These are phyloP conservation scores for Trichoderma sp. DNA, from an alignment of 2,329 filamentous ascomycete species.

Conservation along the genomic window DNA sequence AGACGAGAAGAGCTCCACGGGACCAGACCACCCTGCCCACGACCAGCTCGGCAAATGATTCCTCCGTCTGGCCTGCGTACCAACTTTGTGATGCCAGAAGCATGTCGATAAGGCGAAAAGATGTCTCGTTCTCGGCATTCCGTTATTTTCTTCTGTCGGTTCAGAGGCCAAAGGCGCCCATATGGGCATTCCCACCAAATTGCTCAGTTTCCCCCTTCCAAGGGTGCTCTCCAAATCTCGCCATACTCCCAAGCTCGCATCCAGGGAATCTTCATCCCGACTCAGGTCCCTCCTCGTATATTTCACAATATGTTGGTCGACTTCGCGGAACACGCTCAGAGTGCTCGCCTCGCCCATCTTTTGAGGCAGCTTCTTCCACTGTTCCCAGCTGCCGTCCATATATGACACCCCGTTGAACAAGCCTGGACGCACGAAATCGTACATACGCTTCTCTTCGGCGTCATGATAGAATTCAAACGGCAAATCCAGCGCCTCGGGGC, in stretches of 20 bases:
- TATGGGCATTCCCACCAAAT: conserved; percentile 34
- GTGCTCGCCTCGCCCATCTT: conserved; percentile 33
- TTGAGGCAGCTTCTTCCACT: conserved; percentile 34
- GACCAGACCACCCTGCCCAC: conserved; percentile 38
- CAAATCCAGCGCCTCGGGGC: conserved; percentile 35
- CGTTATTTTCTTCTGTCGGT: neutral
- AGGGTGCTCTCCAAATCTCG: conserved; percentile 33
- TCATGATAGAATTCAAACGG: conserved; percentile 36
- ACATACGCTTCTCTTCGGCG: conserved; percentile 35
- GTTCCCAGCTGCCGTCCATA: conserved; percentile 37
- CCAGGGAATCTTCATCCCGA: conserved; percentile 35
- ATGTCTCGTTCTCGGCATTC: conserved; percentile 31
- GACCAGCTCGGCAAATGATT: conserved; percentile 38
- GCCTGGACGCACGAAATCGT: conserved; percentile 36
- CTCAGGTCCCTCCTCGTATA: conserved; percentile 33
- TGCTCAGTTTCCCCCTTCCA: conserved; percentile 32
- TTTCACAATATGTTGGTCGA: conserved; percentile 34
- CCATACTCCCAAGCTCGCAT: conserved; percentile 34
- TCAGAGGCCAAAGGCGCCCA: conserved; percentile 29
- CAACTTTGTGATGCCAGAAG: conserved; percentile 38
- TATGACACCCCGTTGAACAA: conserved; percentile 37
- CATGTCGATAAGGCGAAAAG: conserved; percentile 36
- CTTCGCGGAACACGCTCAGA: conserved; percentile 37
- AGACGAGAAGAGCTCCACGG: conserved; percentile 36
- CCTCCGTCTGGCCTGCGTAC: conserved; percentile 27